Base-by-base conservation (phyloP, 176 grass and related monocot genomes). In the Miscanthus lutarioriparius region DNA sequence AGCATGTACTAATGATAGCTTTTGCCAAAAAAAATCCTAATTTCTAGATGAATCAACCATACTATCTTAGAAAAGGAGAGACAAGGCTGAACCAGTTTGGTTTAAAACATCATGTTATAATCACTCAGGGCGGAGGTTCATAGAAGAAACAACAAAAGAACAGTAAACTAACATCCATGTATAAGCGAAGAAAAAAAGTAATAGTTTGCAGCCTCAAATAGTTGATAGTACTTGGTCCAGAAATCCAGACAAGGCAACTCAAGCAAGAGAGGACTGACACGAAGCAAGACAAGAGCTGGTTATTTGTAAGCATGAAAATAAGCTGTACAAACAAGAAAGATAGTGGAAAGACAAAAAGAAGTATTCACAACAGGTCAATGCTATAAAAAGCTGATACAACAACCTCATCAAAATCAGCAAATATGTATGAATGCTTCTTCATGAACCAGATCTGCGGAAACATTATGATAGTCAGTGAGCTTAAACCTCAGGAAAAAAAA, bases 321-420 rank as follows among this genome's bases (percentile, higher is more conserved):
- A 85, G 11, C n/a, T 38, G n/a, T 58, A 12, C 45, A 77, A 30
- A 41, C 23, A 84, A 79, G 65, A 19, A 75, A 41, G 45, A 9
- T 58, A 39, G 2, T 70, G 44, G 54, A 12, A 54, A 27, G 33
- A 8, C 5, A 67, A 75, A n/a, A 36, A 87, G 48, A 19, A 30
- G 6, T 28, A 38, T 33, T 75, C 12, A 17, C 51, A 23, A 30
- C 19, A 30, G 25, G 26, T 79, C 10, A 69, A 80, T 84, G 38
- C 25, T 41, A 51, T 85, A 70, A 67, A 77, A 87, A 43, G 56
- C 8, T 40, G 8, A 64, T 26, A 66, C 74, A 64, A 66, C 49
- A 72, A 98, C 96, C 96, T 95, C 91, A 86, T 96, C 93, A 77
- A 99, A 87, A 86, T 89, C 83, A 72, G 84, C 76, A 89, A 99